Conservation (phyloP, 768 basidiomycete genomes). For the Leucocoprinus birnbaumii region DNA sequence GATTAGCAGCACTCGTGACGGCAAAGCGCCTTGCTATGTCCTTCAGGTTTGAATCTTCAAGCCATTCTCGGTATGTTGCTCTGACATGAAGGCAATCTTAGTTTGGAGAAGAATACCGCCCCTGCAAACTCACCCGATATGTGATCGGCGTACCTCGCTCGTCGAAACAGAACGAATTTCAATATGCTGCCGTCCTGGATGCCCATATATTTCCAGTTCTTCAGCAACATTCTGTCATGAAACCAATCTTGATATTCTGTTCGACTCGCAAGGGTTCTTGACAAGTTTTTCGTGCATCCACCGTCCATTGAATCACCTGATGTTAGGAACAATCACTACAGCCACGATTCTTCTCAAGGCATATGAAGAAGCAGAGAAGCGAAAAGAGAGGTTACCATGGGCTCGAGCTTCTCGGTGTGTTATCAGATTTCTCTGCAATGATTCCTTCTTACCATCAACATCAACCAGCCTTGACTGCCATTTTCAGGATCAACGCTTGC, state of each 20-base stretch:
- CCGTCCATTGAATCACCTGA: background rate
- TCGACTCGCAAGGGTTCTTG: slow-evolving; percentile 78
- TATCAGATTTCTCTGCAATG: background rate
- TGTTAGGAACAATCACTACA: slow-evolving; percentile 54
- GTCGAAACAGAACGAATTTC: slow-evolving; percentile 74
- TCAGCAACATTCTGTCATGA: slow-evolving; percentile 68
- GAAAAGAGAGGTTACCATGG: slow-evolving; percentile 64
- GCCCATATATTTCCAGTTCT: slow-evolving; percentile 70
- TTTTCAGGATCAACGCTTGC: slow-evolving; percentile 69
- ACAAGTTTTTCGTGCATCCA: background rate
- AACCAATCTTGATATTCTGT: slow-evolving; percentile 87
- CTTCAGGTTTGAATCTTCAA: slow-evolving; percentile 52
- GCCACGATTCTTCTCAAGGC: slow-evolving; percentile 78
- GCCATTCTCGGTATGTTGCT: background rate
- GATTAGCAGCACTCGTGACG: slow-evolving; percentile 53
- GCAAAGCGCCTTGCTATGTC: slow-evolving; percentile 49
- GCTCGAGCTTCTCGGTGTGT: slow-evolving; percentile 50
- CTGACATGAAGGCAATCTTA: slow-evolving; percentile 26
- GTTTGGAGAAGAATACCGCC: slow-evolving; percentile 93
- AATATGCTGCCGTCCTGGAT: slow-evolving; percentile 70
- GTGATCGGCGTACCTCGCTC: slow-evolving; percentile 70
- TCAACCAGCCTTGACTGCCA: slow-evolving; percentile 44
- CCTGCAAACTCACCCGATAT: slow-evolving; percentile 72
- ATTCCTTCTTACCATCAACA: background rate
- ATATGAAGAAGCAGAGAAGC: slow-evolving; percentile 54